A percentile compares a stretch with the other conserved stretches of the same genome.
These are phyloP conservation scores for Mycena galericulata DNA, from an alignment of 768 basidiomycete genomes.

Conservation along the genomic window DNA sequence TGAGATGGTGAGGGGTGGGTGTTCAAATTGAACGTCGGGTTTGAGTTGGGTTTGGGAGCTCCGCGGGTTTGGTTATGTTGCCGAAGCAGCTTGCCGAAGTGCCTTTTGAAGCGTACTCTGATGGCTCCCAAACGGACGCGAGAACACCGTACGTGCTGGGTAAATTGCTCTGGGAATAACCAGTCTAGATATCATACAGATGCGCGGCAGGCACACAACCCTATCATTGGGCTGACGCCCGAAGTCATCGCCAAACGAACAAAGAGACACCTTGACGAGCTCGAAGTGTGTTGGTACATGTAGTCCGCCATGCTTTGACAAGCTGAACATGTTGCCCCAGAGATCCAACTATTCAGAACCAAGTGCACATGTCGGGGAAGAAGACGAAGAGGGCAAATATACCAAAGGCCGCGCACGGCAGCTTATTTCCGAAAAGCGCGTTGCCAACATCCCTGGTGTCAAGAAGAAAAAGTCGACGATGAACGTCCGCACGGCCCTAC, in stretches of 20 bases:
- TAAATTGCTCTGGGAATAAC: neutral
- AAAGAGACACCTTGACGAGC: conserved; percentile 83
- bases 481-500: conserved; percentile 81
- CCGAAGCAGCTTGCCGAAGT: too few relatives aligned
- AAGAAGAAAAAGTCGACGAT: conserved; percentile 78
- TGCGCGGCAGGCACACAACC: conserved; percentile 63
- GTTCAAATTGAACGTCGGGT: too few relatives aligned
- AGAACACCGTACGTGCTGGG: conserved; percentile 31
- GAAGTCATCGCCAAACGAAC: conserved; percentile 83
- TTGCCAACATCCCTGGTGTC: conserved; percentile 29
- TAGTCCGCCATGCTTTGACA: conserved; percentile 21
- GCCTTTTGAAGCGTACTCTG: neutral
- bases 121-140: conserved; percentile 34
- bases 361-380: conserved; percentile 25
- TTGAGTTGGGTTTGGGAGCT: too few relatives aligned
- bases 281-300: conserved; percentile 66
- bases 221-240: conserved; percentile 57
- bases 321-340: conserved; percentile 50
- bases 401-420: conserved; percentile 34
- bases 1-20: too few relatives aligned
- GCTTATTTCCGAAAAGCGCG: conserved; percentile 35
- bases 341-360: conserved; percentile 78
- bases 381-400: conserved; percentile 32
- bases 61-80: too few relatives aligned
- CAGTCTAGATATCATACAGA: conserved; percentile 40